These are phyloP conservation scores for Acanthochlamys bracteata DNA, from an alignment of 106 monocot genomes.

Conservation along the genomic window DNA sequence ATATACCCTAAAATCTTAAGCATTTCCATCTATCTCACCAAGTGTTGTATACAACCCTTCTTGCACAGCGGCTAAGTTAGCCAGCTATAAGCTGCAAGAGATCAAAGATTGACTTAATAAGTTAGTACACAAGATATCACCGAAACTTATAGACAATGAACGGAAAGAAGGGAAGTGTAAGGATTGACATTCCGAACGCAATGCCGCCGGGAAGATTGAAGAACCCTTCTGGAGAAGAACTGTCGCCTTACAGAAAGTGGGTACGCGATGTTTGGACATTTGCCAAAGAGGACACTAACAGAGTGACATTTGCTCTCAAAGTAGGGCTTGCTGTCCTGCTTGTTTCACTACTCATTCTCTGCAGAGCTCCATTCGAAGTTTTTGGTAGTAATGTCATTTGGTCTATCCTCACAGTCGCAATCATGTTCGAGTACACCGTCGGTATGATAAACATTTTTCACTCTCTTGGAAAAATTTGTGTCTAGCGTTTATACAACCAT, in stretches of 20 bases:
- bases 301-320: slow-evolving; percentile 53
- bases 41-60: too few species aligned
- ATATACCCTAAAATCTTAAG: neutral
- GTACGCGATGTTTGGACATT: slow-evolving; percentile 47
- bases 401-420: slow-evolving; percentile 74
- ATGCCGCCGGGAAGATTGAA: neutral
- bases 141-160: slow-evolving; percentile 12
- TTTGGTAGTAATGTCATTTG: slow-evolving; percentile 59
- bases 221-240: neutral
- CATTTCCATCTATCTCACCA: too few species aligned
- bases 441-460: slow-evolving; percentile 22
- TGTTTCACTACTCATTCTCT: slow-evolving; percentile 65
- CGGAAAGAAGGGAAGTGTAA: slow-evolving; percentile 19
- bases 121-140: too few species aligned
- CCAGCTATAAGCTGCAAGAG: too few species aligned
- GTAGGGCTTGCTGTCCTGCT: slow-evolving; percentile 55
- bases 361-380: slow-evolving; percentile 31
- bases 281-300: slow-evolving; percentile 42
- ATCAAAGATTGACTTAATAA: too few species aligned
- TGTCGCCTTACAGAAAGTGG: slow-evolving; percentile 26
- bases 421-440: slow-evolving; percentile 82
- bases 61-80: too few species aligned
- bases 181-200: slow-evolving; percentile 10
- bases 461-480: neutral
- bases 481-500: too few species aligned